Conservation (phyloP, 202 grass and related monocot species). For the Setaria italica region DNA sequence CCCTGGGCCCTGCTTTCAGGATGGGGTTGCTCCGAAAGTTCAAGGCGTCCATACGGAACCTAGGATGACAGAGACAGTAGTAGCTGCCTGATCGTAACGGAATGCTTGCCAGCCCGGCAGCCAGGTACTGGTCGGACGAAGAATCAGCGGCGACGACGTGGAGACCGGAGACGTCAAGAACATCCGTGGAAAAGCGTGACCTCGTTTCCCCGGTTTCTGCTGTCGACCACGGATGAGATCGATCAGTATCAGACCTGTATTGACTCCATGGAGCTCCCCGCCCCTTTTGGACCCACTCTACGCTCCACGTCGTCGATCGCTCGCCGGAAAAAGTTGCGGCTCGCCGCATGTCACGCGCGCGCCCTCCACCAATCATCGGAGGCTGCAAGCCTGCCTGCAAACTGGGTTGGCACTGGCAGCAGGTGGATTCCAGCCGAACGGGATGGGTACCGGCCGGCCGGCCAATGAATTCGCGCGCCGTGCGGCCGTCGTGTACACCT, state of each 20-base stretch:
- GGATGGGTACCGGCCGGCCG: not conserved
- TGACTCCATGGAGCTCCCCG: not conserved
- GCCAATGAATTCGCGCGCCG: too few species aligned
- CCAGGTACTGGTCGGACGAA: not conserved
- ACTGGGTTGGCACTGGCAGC: not conserved
- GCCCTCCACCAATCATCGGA: not conserved
- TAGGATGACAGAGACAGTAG: not conserved
- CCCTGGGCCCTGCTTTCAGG: not conserved
- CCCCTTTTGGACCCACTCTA: slow-evolving; percentile 8
- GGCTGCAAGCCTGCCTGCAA: not conserved
- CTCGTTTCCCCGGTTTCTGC: not conserved
- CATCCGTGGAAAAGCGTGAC: not conserved
- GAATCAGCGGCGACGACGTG: not conserved
- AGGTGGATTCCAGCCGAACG: not conserved
- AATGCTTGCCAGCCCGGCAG: slow-evolving; percentile 22
- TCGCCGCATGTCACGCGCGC: not conserved
- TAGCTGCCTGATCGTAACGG: not conserved
- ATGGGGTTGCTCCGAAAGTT: not conserved
- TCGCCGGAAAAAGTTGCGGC: not conserved
- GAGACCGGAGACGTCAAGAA: not conserved
- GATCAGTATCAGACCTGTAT: not conserved
- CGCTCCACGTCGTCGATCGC: not conserved
- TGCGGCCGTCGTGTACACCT: too few species aligned
- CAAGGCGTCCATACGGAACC: not conserved
- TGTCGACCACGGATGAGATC: not conserved